Conservation (phyloP, 2,329 filamentous ascomycete genomes). For the Scedosporium aurantiacum region DNA sequence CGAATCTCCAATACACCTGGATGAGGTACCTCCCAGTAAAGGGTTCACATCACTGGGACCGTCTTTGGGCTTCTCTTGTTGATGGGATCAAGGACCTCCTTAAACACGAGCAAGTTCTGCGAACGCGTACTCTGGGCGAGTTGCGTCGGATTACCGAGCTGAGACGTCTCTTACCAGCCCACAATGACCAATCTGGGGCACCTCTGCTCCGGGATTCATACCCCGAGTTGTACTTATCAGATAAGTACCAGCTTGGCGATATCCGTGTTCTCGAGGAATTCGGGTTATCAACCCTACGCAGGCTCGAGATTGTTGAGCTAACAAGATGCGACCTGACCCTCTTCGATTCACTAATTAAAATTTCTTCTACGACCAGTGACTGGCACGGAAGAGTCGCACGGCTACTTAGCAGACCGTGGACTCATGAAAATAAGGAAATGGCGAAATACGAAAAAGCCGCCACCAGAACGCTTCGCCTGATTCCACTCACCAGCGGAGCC, state of each 20-base stretch:
- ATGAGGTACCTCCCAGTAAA: slow-evolving; percentile 30
- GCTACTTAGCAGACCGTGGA: too few species aligned
- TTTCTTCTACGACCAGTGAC: too few species aligned
- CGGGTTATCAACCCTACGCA: too few species aligned
- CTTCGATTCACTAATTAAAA: too few species aligned
- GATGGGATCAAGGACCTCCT: slow-evolving; percentile 14
- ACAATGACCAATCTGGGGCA: slow-evolving; percentile 2
- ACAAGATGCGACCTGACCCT: too few species aligned
- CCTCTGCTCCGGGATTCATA: slow-evolving; percentile 10
- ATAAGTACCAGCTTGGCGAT: too few species aligned
- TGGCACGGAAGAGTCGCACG: too few species aligned
- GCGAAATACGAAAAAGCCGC: too few species aligned
- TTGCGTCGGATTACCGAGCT: neutral
- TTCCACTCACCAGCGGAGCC: neutral
- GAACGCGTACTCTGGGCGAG: neutral
- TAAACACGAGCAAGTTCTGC: slow-evolving; percentile 7
- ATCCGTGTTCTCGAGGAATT: too few species aligned
- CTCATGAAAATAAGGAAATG: too few species aligned
- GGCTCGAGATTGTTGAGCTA: too few species aligned
- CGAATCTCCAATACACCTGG: slow-evolving; percentile 29
- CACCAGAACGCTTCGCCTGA: neutral
- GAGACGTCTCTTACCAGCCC: neutral
- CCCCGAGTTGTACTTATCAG: slow-evolving; percentile 4
- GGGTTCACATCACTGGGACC: slow-evolving; percentile 13
- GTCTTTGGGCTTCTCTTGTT: slow-evolving; percentile 17